Base-by-base conservation (phyloP, 1,284 basidiomycete species). In the Sanguinoderma infundibulare region DNA sequence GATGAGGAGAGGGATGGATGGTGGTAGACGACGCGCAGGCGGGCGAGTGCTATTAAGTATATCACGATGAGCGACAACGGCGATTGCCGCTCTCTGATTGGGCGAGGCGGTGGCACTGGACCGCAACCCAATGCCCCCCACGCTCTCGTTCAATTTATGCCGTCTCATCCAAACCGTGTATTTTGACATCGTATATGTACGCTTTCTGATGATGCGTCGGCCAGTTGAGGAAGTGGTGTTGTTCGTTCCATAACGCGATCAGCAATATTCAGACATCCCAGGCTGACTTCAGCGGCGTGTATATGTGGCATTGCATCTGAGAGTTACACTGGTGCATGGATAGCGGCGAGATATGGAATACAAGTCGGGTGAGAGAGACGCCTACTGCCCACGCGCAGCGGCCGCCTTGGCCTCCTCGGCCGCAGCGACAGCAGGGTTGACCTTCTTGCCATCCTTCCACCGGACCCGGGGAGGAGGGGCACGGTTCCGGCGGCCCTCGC, bases 361-460 rank as follows among this genome's bases (percentile, higher is more conserved):
- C 62, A 64, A 55, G 57, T 62, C 62, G 52, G 32, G 39, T 57
- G 51, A 17, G 60, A 47, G 42, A 51, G 34, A 67, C 59, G 66
- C 68, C 69, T 73, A 76, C 69, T 72, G 69, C 46, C 66, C 67
- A 63, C 57, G 69, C 65, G 73, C 73, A 53, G 72, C 73, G 5
- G 73, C 72, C 10, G 77, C 77, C 71, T 79, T 79, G 55, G 78
- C 79, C 47, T 78, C 79, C 69, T 79, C 78, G 67, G 84, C 84
- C 69, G 86, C 87, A 60, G 79, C 83, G 64, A 89, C 87, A 65
- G 86, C 86, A 61, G 86, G 84, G 80, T 87, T 87, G 75, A 96
- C 89, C 87, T 95, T 96, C 88, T 98, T 98, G 75, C 95, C 95
- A 77, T 98, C 96, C 82, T 96, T 97, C 96, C 95, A 99, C 74